Percentiles rank a stretch among this genome's conserved stretches.
Conservation (phyloP, 306 rosid species). For the barrel medic (Medicago truncatula) region MtrunA17r5.0-ANR NC_053048.1:9459501-9460000, state of each 20-base stretch:
- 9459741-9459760: slow-evolving; percentile 15
- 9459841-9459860: background rate
- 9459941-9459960: background rate
- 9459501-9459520: slow-evolving; percentile 4
- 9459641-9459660: slow-evolving; percentile 82
- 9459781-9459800: slow-evolving; percentile 15
- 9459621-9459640: slow-evolving; percentile 91
- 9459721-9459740: slow-evolving; percentile 52
- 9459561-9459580: slow-evolving; percentile 87
- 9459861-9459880: background rate
- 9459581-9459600: slow-evolving; percentile 80
- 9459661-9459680: slow-evolving; percentile 82
- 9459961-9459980: background rate
- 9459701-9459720: slow-evolving; percentile 81
- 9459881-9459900: background rate
- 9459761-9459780: background rate
- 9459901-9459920: background rate
- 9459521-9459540: slow-evolving; percentile 23
- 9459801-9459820: slow-evolving; percentile 11
- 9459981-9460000: background rate
- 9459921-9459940: background rate
- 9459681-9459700: slow-evolving; percentile 93
- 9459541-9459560: slow-evolving; percentile 68
- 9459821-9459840: background rate
- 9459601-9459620: slow-evolving; percentile 91